phyloP scores from a whole-genome alignment of 495 filamentous ascomycete genomes.

The Aspergillus bertholletiae region DNA sequence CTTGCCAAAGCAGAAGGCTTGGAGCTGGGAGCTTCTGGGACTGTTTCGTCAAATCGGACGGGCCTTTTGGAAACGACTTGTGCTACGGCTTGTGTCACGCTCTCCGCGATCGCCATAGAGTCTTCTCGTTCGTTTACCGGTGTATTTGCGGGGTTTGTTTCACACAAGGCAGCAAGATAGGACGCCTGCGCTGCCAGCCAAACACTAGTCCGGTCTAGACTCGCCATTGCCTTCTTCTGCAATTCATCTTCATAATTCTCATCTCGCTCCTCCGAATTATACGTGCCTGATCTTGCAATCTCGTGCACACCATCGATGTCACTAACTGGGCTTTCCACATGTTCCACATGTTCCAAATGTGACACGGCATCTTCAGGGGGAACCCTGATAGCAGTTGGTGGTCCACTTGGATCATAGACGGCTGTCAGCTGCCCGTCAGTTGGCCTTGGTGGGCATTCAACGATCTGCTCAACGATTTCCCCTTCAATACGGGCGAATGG shows the following conservation, averaged over 20 bases:
- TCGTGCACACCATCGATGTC: conserved; percentile 34
- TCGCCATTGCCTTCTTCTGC: conserved; percentile 57
- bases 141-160: conserved; percentile 56
- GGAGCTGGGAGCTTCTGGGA: conserved; percentile 38
- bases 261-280: conserved; percentile 61
- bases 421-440: conserved; percentile 43
- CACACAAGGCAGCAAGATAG: conserved; percentile 68
- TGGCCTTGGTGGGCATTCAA: conserved; percentile 55
- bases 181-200: conserved; percentile 79
- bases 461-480: conserved; percentile 61
- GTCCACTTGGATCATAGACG: conserved; percentile 49
- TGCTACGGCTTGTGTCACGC: conserved; percentile 21
- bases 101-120: conserved; percentile 15
- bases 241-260: conserved; percentile 66
- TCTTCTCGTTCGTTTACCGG: conserved; percentile 31
- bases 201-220: conserved; percentile 72
- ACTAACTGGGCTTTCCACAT: conserved; percentile 31
- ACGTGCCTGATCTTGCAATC: conserved; percentile 26
- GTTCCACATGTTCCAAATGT: conserved; percentile 11
- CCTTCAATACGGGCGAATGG: conserved; percentile 60
- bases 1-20: conserved; percentile 32
- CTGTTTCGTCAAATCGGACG: conserved; percentile 66
- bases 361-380: conserved; percentile 24
- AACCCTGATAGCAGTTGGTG: conserved; percentile 59
- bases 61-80: conserved; percentile 60